Evolutionary conservation across 306 rosid species (phyloP).

Genomic region (Cotoneaster glaucophyllus): DNA sequence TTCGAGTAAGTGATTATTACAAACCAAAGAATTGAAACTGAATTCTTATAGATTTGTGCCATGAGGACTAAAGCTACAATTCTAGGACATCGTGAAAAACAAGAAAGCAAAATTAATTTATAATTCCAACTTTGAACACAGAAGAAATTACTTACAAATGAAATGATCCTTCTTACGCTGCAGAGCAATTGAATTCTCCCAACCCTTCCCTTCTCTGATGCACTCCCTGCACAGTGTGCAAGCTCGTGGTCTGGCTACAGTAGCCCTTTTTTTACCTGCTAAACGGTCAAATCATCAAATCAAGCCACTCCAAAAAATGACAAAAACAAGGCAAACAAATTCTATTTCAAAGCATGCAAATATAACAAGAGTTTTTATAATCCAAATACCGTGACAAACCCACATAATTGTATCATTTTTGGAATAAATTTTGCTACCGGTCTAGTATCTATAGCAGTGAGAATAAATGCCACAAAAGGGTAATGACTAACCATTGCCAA

Average conservation of each 20-base stretch:
- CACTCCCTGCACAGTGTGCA: slow-evolving; percentile 97
- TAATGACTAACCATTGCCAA: slow-evolving; percentile 57
- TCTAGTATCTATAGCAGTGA: slow-evolving; percentile 3
- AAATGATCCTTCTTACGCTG: slow-evolving; percentile 87
- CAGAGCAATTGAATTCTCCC: slow-evolving; percentile 75
- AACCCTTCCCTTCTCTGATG: slow-evolving; percentile 77
- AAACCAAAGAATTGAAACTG: background rate
- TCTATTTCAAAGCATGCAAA: background rate
- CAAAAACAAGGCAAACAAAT: background rate
- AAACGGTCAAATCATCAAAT: slow-evolving; percentile 20
- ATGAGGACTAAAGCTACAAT: background rate
- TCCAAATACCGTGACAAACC: slow-evolving; percentile 10
- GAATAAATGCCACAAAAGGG: slow-evolving; percentile 3
- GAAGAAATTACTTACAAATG: slow-evolving; percentile 63
- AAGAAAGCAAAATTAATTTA: background rate
- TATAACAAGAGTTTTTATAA: background rate
- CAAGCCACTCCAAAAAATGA: background rate
- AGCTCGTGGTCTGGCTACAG: slow-evolving; percentile 55
- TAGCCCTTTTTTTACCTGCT: slow-evolving; percentile 68
- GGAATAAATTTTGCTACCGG: slow-evolving; percentile 2
- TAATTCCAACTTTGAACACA: background rate
- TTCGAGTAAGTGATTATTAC: background rate
- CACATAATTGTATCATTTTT: background rate
- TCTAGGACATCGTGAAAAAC: background rate
- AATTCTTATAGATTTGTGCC: background rate